Evolutionary conservation across 805 yeast genomes (phyloP).

Genomic region (Metschnikowia reukaufii): DNA sequence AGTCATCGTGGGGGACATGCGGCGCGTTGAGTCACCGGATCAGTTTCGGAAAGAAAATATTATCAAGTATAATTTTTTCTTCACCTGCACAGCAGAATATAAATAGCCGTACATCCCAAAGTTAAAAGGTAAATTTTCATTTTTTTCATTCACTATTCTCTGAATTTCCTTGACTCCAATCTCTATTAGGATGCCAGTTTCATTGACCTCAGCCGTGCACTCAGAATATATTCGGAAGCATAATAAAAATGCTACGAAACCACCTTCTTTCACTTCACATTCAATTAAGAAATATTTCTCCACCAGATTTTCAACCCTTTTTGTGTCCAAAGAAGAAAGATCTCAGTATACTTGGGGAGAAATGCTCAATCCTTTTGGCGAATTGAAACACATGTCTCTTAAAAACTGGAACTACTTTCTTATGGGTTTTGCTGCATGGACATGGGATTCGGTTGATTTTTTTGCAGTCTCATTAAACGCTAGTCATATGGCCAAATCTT

Average conservation of each 20-base stretch:
- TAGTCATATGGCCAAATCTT: slow-evolving; percentile 45
- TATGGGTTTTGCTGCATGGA: slow-evolving; percentile 59
- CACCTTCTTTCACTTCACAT: slow-evolving; percentile 32
- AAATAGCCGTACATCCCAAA: no score
- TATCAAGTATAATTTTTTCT: no score
- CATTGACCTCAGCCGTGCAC: slow-evolving; percentile 17
- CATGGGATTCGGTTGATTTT: slow-evolving; percentile 67
- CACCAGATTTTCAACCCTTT: slow-evolving; percentile 49
- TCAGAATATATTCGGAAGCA: slow-evolving; percentile 18
- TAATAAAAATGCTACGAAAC: slow-evolving; percentile 17
- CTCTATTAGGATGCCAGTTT: slow-evolving; percentile 14
- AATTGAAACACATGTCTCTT: slow-evolving; percentile 17
- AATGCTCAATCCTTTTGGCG: slow-evolving; percentile 43
- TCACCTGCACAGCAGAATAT: no score
- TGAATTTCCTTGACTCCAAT: no score
- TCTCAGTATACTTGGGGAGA: slow-evolving; percentile 34
- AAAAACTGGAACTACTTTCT: slow-evolving; percentile 51
- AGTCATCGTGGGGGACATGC: neutral
- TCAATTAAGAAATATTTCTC: slow-evolving; percentile 37
- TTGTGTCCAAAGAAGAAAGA: slow-evolving; percentile 46
- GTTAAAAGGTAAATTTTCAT: no score
- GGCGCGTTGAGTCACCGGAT: neutral
- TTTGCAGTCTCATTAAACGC: slow-evolving; percentile 57
- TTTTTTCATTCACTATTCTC: no score
- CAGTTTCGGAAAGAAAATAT: no score